These are phyloP conservation scores for Pseudocercospora macadamiae DNA, from an alignment of 2,329 filamentous ascomycete species.

Conservation along the genomic window DNA sequence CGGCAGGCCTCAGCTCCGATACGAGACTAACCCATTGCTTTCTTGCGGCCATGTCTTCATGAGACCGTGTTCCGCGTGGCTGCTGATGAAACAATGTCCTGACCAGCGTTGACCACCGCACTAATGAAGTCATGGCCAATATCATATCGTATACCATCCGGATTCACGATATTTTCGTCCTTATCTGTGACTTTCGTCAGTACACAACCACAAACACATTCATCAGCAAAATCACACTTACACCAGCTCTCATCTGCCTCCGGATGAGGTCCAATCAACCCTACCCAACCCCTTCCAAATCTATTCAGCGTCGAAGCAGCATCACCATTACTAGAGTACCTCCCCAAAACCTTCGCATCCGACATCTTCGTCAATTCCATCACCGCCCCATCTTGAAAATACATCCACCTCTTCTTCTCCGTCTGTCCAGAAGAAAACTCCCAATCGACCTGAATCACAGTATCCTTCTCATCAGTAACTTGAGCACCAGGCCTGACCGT, in stretches of 20 bases:
- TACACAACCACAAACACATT: background rate
- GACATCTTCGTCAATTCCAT: slow-evolving; percentile 18
- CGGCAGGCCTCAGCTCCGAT: too few relatives aligned
- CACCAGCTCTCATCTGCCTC: slow-evolving; percentile 29
- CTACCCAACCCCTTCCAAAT: slow-evolving; percentile 29
- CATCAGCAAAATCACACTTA: slow-evolving; percentile 15
- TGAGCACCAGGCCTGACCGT: slow-evolving; percentile 17
- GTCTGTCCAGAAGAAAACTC: slow-evolving; percentile 21
- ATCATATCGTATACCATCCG: slow-evolving; percentile 24
- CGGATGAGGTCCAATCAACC: slow-evolving; percentile 27
- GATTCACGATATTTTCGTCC: slow-evolving; percentile 10
- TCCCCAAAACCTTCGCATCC: slow-evolving; percentile 20
- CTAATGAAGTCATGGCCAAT: slow-evolving; percentile 26
- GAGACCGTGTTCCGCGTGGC: too few relatives aligned
- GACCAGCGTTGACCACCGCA: slow-evolving; percentile 15
- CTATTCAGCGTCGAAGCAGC: slow-evolving; percentile 23
- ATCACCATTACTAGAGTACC: slow-evolving; percentile 28
- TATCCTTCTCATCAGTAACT: slow-evolving; percentile 22
- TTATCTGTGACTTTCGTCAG: slow-evolving; percentile 18
- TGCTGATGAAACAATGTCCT: too few relatives aligned
- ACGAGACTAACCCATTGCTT: too few relatives aligned
- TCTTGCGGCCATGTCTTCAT: too few relatives aligned
- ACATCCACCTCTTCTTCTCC: slow-evolving; percentile 25
- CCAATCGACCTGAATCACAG: slow-evolving; percentile 31
- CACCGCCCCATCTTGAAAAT: slow-evolving; percentile 29